Evolutionary conservation across 257 asterid species (phyloP).

Genomic region (Echium plantagineum): DNA sequence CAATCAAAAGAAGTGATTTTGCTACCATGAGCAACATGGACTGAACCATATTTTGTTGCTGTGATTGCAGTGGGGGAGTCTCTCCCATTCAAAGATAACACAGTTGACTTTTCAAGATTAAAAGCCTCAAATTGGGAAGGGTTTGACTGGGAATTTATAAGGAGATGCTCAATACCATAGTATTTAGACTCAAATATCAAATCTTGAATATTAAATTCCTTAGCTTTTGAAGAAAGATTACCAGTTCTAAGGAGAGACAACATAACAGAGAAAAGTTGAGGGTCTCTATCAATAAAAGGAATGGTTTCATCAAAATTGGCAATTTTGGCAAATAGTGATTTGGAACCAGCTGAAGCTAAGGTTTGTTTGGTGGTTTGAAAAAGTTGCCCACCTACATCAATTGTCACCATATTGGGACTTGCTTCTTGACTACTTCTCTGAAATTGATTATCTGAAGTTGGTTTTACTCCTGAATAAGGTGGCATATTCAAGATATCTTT

Average conservation of each 20-base stretch:
- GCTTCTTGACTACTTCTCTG: conserved; percentile 12
- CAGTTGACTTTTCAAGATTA: conserved; percentile 50
- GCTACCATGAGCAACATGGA: conserved; percentile 88
- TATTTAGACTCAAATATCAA: conserved; percentile 65
- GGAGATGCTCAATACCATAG: conserved; percentile 65
- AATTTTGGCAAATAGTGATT: conserved; percentile 55
- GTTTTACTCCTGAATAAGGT: conserved; percentile 38
- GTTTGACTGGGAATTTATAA: conserved; percentile 52
- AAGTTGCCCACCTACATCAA: conserved; percentile 87
- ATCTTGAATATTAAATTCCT: conserved; percentile 60
- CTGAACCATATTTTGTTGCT: conserved; percentile 57
- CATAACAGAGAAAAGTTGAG: conserved; percentile 63
- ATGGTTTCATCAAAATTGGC: conserved; percentile 19
- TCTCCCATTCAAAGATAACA: conserved; percentile 62
- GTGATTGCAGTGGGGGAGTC: conserved; percentile 74
- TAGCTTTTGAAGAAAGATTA: conserved; percentile 77
- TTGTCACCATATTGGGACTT: conserved; percentile 48
- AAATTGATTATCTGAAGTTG: conserved; percentile 18
- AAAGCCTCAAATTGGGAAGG: conserved; percentile 81
- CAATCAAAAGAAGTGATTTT: conserved; percentile 88
- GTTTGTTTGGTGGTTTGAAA: conserved; percentile 90
- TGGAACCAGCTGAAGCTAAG: conserved; percentile 52
- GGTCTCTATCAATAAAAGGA: conserved; percentile 85
- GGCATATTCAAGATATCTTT: conserved; percentile 40
- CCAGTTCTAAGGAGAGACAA: conserved; percentile 88